These are phyloP conservation scores for Acer negundo DNA, from an alignment of 345 rosid genomes.

Conservation along the genomic window DNA sequence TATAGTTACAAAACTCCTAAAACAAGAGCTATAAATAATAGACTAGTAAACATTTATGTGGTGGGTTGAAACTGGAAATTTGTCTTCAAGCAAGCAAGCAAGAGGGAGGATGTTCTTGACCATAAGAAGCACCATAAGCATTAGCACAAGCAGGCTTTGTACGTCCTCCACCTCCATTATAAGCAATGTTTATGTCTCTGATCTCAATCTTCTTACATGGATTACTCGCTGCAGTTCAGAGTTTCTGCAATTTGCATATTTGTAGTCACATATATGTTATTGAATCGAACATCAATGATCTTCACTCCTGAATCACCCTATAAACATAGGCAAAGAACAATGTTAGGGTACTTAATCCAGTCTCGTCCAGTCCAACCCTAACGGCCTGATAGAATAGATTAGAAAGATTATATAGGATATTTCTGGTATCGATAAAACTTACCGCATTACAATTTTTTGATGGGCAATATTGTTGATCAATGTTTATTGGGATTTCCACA, in stretches of 20 bases:
- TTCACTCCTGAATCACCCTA: constrained; percentile 16
- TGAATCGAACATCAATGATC: constrained; percentile 21
- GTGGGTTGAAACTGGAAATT: too few relatives aligned
- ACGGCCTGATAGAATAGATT: too few relatives aligned
- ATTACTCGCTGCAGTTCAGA: constrained; percentile 22
- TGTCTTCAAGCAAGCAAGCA: constrained; percentile 3
- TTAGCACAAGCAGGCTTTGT: constrained; percentile 22
- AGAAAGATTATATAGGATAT: too few relatives aligned
- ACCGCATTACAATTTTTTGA: too few relatives aligned
- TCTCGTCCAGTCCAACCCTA: too few relatives aligned
- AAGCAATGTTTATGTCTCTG: constrained; percentile 18
- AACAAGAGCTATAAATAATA: too few relatives aligned
- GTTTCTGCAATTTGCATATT: constrained; percentile 17
- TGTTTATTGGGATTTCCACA: too few relatives aligned
- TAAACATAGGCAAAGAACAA: not conserved
- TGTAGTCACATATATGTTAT: constrained; percentile 24
- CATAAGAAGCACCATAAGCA: constrained; percentile 21
- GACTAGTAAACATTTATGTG: too few relatives aligned
- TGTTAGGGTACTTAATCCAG: too few relatives aligned
- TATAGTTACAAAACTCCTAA: too few relatives aligned
- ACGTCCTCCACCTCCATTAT: not conserved
- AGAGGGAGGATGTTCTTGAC: constrained; percentile 23
- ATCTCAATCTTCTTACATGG: constrained; percentile 28
- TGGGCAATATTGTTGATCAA: too few relatives aligned
- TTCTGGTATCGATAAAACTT: too few relatives aligned